Evolutionary conservation across 2,329 filamentous ascomycete species (phyloP), one percentile per base, ranked within the genome.

Genomic region (Botrytis sinoallii): DNA sequence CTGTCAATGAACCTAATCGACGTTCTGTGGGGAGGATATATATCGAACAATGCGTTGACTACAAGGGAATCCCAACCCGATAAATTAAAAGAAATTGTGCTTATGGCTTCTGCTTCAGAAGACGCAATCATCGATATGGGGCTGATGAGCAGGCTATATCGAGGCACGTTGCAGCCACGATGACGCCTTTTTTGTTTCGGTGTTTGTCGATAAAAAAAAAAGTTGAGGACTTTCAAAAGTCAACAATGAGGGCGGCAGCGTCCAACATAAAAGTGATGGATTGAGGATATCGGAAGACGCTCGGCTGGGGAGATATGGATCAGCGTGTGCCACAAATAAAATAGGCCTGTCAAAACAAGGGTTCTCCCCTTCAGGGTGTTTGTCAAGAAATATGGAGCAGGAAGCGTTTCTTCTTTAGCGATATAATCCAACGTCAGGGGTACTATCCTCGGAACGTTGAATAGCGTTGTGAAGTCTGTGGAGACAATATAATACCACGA

Each of bases 251-350:
- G 29, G 71, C 70, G 70, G 70, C 70, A 72, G 64, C 71, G 55
- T 72, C 71, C 64, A 59, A 72, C 71, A 72, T 72, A 66, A 72
- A 72, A 67, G 52, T 64, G 48, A 66, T 61, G 61, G 69, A 35
- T 74, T 71, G 59, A 74, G 68, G 48, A 57, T 66, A 42, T 57
- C 64, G 42, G 52, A 67, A 68, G 57, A 44, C 63, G 73, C 63
- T 72, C 61, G 69, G 63, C 73, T 74, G 69, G 70, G 70, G 73
- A 71, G 72, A 65, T 73, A 70, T 52, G 63, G 73, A 72, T 74
- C 63, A 74, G 73, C 73, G 46, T 67, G 60, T 74, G 48, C 73
- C 42, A 72, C 70, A 71, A 66, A 72, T 74, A 74, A 29, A 66
- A 71, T n/a, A 72, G 40, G 64, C 71, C 63, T 72, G 67, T 74